Evolutionary conservation across 108 stramenopile species (phyloP), one percentile per base, ranked within the genome.

Genomic region (Skeletonema marinoi): DNA sequence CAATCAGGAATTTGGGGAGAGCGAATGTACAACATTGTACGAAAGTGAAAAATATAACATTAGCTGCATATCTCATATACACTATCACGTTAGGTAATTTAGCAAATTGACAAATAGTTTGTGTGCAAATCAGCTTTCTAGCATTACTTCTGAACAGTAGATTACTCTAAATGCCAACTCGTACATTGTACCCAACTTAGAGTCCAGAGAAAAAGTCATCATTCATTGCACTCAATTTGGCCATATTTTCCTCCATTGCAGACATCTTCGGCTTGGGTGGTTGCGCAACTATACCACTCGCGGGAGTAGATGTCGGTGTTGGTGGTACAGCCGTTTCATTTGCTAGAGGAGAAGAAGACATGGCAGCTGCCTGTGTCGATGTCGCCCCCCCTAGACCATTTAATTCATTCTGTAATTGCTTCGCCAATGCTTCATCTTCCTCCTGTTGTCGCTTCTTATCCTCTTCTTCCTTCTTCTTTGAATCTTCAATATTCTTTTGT

Each of bases 121-220:
- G 16, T 46, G 35, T 36, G 35, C 35, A 36, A 36, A 36, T 36
- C 35, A 36, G 35, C 4, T 36, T 6, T 5, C 1, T 36, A 36
- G 35, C 35, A 25, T 36, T 36, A 36, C 35, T 36, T 36, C 1
- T 6, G 35, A 36, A 25, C 25, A 25, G 25, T 25, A 36, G 35
- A 36, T 6, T 0, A 36, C 35, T 36, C 35, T 6, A 36, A 36
- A 36, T 6, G 35, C 1, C 35, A 5, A 36, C 35, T 36, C 35
- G 1, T 36, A 1, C 35, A 25, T 25, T 25, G 25, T 25, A 25
- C 25, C 25, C 25, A 25, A 25, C 25, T 67, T 76, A 86, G 61
- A 83, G 79, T 13, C 78, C 78, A 30, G 88, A 89, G 84, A 96
- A 96, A 82, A 96, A 96, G 68, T 92, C 95, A 58, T 75, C 78